These are phyloP conservation scores for Pleurostoma richardsiae DNA, from an alignment of 2,329 filamentous ascomycete species.

Conservation along the genomic window DNA sequence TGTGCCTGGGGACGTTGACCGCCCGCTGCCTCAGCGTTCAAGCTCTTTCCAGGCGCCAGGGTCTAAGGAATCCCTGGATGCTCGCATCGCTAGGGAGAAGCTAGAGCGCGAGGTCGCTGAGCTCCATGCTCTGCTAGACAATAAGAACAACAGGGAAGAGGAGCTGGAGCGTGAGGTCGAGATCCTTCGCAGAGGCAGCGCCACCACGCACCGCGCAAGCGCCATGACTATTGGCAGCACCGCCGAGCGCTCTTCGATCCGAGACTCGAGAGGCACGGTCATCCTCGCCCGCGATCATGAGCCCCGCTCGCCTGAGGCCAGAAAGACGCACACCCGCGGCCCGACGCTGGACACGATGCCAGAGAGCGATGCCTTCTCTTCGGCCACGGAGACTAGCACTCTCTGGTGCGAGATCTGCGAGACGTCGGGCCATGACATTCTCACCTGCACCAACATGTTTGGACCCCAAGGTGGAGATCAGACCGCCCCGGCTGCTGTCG, in stretches of 20 bases:
- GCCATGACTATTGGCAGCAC: slow-evolving; percentile 42
- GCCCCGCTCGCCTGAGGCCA: slow-evolving; percentile 39
- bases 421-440: slow-evolving; percentile 83
- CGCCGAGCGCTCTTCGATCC: slow-evolving; percentile 50
- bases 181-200: slow-evolving; percentile 46
- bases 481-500: slow-evolving; percentile 10
- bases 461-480: slow-evolving; percentile 30
- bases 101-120: slow-evolving; percentile 79
- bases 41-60: slow-evolving; percentile 37
- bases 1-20: slow-evolving; percentile 34
- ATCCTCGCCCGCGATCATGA: slow-evolving; percentile 49
- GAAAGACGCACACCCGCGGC: slow-evolving; percentile 39
- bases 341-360: slow-evolving; percentile 62
- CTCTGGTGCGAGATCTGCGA: slow-evolving; percentile 97
- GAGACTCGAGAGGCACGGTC: slow-evolving; percentile 64
- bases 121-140: slow-evolving; percentile 66
- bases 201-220: slow-evolving; percentile 40
- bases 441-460: slow-evolving; percentile 92
- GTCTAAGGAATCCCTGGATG: slow-evolving; percentile 45
- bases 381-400: slow-evolving; percentile 65
- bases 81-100: slow-evolving; percentile 58
- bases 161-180: slow-evolving; percentile 83
- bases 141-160: slow-evolving; percentile 70
- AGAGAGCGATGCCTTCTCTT: slow-evolving; percentile 66
- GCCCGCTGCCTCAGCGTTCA: slow-evolving; percentile 24